A percentile compares a stretch with the other conserved stretches of the same genome.
Conservation (phyloP, 257 asterid genomes). For the Solanum sitiens region DNA sequence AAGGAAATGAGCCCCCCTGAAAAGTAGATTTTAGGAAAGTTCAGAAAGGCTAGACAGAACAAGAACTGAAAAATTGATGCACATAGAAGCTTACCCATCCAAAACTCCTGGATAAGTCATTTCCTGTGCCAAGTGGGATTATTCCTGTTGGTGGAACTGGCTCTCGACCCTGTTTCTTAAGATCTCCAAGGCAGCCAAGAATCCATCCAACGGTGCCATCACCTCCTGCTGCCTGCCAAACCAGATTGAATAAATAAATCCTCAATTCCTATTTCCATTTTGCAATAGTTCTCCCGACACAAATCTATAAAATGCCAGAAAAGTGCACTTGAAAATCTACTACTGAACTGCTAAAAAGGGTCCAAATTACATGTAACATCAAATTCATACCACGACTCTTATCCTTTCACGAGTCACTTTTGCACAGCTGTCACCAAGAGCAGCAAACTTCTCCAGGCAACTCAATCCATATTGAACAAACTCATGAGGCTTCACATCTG, state of each 20-base stretch:
- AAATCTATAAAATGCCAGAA: background rate
- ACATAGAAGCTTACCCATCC: constrained; percentile 65
- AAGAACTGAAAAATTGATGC: constrained; percentile 1
- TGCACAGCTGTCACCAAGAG: constrained; percentile 74
- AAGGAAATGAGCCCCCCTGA: constrained; percentile 98
- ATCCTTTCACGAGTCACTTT: constrained; percentile 73
- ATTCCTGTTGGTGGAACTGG: constrained; percentile 85
- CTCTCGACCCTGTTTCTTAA: constrained; percentile 43
- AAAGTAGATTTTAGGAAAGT: constrained; percentile 2
- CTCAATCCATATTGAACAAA: constrained; percentile 86
- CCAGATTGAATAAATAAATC: background rate
- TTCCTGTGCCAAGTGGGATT: constrained; percentile 97
- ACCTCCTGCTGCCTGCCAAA: constrained; percentile 96
- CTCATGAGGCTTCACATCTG: constrained; percentile 84
- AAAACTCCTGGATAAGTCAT: constrained; percentile 90
- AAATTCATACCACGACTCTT: constrained; percentile 74
- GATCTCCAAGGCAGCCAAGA: constrained; percentile 92
- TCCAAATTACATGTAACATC: background rate
- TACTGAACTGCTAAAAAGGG: background rate
- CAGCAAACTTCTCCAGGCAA: constrained; percentile 85
- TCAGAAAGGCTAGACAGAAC: background rate
- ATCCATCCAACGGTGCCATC: constrained; percentile 99
- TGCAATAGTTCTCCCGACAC: background rate
- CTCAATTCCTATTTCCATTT: background rate
- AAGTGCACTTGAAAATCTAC: background rate